Conservation (phyloP, 768 basidiomycete species). For the Trametes cinnabarina region DNA sequence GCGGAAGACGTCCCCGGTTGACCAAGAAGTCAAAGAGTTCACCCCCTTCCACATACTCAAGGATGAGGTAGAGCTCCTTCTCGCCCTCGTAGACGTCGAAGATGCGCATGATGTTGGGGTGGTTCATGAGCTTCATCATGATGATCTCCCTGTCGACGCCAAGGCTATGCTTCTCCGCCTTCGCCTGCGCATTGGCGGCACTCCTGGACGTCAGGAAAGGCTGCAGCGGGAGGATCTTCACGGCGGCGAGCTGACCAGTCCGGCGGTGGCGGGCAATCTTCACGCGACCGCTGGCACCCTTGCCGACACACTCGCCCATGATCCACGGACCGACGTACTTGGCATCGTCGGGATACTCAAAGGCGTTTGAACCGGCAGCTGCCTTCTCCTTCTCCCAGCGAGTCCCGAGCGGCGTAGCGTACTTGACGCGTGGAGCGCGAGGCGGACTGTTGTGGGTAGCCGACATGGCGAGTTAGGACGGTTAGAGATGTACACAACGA, state of each 20-base stretch:
- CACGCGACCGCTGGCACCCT: constrained; percentile 91
- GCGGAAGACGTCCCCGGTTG: constrained; percentile 76
- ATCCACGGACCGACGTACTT: constrained; percentile 89
- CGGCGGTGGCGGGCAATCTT: constrained; percentile 85
- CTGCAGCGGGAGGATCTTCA: constrained; percentile 90
- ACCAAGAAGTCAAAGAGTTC: constrained; percentile 97
- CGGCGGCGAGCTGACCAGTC: constrained; percentile 89
- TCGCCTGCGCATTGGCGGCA: constrained; percentile 64
- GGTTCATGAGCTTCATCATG: constrained; percentile 99
- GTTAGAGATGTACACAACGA: neutral
- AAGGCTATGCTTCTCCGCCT: constrained; percentile 77
- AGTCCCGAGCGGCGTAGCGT: constrained; percentile 67
- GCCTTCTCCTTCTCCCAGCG: constrained; percentile 89
- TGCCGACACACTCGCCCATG: constrained; percentile 90
- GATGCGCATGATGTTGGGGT: constrained; percentile 93
- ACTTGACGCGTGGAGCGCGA: constrained; percentile 68
- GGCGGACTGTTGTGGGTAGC: constrained; percentile 49
- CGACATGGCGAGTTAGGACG: constrained; percentile 11
- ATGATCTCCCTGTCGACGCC: constrained; percentile 93
- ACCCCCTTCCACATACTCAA: constrained; percentile 95
- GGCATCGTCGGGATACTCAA: constrained; percentile 83
- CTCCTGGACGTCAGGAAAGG: constrained; percentile 72
- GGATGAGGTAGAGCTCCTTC: constrained; percentile 85
- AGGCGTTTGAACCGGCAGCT: constrained; percentile 69
- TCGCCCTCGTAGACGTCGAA: constrained; percentile 96